phyloP scores from a whole-genome alignment of 768 basidiomycete species.

The Suillus subluteus region DNA sequence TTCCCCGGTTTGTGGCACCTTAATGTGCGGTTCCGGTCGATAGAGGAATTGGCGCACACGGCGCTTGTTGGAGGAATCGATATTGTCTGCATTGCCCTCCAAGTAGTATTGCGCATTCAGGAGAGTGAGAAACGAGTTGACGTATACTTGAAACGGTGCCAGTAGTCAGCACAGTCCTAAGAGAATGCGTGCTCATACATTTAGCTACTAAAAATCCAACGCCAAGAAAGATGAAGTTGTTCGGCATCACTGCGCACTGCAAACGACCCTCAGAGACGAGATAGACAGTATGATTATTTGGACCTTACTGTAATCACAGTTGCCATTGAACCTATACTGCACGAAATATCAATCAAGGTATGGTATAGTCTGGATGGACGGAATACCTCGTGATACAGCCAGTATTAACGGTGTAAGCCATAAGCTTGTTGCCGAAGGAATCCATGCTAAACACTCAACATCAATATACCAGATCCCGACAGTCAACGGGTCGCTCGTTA shows the following conservation, averaged over 20 bases:
- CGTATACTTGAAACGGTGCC: constrained; percentile 4
- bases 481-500: neutral
- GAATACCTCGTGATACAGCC: neutral
- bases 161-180: neutral
- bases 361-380: neutral
- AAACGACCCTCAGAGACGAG: neutral
- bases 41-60: neutral
- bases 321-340: constrained; percentile 6
- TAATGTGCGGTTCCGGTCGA: neutral
- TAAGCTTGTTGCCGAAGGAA: neutral
- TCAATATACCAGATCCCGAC: neutral
- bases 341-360: neutral
- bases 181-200: neutral
- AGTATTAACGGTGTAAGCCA: neutral
- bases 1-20: neutral
- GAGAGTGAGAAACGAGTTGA: constrained; percentile 4
- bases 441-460: neutral
- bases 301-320: constrained; percentile 1
- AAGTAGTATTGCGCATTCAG: constrained; percentile 6
- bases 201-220: constrained; percentile 8
- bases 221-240: constrained; percentile 4
- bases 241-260: constrained; percentile 7
- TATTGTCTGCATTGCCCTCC: neutral
- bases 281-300: too few species aligned
- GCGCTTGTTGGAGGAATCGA: neutral